These are phyloP conservation scores for Globisporangium perplexum DNA, from an alignment of 352 stramenopile genomes.

Conservation along the genomic window DNA sequence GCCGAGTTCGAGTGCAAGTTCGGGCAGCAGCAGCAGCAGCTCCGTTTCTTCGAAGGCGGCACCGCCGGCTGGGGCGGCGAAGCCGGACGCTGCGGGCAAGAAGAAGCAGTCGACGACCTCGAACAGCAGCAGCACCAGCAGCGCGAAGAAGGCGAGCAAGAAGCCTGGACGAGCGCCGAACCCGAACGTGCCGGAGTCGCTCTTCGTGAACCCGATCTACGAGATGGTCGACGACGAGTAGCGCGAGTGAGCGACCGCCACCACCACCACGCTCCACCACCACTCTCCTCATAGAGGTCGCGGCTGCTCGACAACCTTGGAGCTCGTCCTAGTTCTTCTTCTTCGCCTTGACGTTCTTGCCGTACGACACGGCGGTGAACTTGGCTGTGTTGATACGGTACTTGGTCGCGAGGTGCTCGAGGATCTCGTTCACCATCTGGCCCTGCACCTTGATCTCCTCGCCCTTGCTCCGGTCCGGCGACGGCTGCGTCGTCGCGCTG, in stretches of 20 bases:
- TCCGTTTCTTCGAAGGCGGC: background rate
- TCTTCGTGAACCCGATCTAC: slow-evolving; percentile 18
- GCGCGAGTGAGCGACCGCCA: background rate
- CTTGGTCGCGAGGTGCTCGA: slow-evolving; percentile 54
- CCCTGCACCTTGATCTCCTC: slow-evolving; percentile 80
- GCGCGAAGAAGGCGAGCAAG: slow-evolving; percentile 14
- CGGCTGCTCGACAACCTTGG: background rate
- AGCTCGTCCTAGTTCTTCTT: slow-evolving; percentile 49
- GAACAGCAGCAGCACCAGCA: background rate
- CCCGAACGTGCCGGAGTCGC: slow-evolving; percentile 14
- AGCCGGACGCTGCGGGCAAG: background rate
- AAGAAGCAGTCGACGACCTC: background rate
- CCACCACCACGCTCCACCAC: background rate
- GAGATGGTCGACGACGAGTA: slow-evolving; percentile 14
- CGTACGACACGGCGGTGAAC: slow-evolving; percentile 61
- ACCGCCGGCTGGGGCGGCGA: background rate
- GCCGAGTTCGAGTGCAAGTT: too few relatives aligned
- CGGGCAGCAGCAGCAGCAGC: slow-evolving; percentile 8
- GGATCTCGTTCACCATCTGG: slow-evolving; percentile 74
- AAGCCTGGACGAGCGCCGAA: slow-evolving; percentile 4
- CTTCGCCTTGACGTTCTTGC: slow-evolving; percentile 77
- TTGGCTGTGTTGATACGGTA: slow-evolving; percentile 65
- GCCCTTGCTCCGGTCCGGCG: slow-evolving; percentile 52
- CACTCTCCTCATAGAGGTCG: background rate
- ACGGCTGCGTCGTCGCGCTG: slow-evolving; percentile 44